Evolutionary conservation across 2,329 filamentous ascomycete genomes (phyloP).

Genomic region (Trematosphaeria pertusa): DNA sequence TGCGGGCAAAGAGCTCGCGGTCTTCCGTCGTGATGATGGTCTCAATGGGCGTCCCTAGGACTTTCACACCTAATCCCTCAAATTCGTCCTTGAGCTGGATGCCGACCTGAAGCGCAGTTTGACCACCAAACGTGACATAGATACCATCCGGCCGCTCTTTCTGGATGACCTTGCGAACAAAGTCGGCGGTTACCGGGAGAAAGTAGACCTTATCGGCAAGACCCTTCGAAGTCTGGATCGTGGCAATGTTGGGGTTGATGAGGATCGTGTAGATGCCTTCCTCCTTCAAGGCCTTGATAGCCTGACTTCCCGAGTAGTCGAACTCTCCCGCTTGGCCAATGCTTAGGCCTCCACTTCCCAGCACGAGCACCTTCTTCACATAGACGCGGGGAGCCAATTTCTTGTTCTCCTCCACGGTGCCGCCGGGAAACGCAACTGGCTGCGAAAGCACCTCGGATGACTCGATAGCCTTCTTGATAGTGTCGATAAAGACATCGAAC

Average conservation of each 20-base stretch:
- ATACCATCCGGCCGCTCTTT: slow-evolving; percentile 95
- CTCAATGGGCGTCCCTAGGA: slow-evolving; percentile 94
- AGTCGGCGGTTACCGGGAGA: slow-evolving; percentile 93
- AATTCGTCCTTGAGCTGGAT: slow-evolving; percentile 99
- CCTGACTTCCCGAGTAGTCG: slow-evolving; percentile 97
- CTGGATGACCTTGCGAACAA: slow-evolving; percentile 95
- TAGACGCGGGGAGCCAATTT: slow-evolving; percentile 77
- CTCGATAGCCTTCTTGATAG: slow-evolving; percentile 74
- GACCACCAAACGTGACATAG: slow-evolving; percentile 96
- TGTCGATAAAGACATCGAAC: slow-evolving; percentile 94
- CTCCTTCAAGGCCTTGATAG: slow-evolving; percentile 97
- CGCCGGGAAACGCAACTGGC: slow-evolving; percentile 87
- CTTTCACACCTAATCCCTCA: slow-evolving; percentile 87
- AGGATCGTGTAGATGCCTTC: slow-evolving; percentile 97
- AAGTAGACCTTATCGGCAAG: slow-evolving; percentile 99
- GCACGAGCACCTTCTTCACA: slow-evolving; percentile 92
- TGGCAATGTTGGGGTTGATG: slow-evolving; percentile 99
- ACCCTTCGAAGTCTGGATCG: slow-evolving; percentile 97
- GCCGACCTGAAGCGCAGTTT: slow-evolving; percentile 95
- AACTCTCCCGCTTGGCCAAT: slow-evolving; percentile 99
- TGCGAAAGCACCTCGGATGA: slow-evolving; percentile 71
- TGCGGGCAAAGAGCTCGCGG: slow-evolving; percentile 93
- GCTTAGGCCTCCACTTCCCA: slow-evolving; percentile 92
- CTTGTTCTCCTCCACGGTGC: slow-evolving; percentile 79
- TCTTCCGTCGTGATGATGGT: slow-evolving; percentile 99